Evolutionary conservation across 345 rosid genomes (phyloP), one percentile per base, ranked within the genome.

Genomic region (Kandelia obovata): DNA sequence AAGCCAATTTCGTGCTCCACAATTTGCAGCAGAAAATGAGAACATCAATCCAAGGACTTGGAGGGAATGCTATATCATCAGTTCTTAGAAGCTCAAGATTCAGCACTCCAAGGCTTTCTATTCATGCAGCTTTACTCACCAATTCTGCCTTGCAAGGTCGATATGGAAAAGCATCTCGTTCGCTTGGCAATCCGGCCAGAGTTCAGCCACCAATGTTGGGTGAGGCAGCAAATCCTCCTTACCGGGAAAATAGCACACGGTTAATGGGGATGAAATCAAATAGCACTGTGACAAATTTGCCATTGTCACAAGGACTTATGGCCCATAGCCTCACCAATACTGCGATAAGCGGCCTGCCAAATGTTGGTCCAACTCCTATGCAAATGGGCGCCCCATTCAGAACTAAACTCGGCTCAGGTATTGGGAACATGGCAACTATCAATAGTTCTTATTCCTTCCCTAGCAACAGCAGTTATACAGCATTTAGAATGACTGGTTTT

Each of bases 91-190:
- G n/a, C n/a, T 34, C 58, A 28, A 61, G 31, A 30, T 6, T 30
- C 49, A 34, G 67, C 51, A n/a, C 55, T 34, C 2, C 46, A 0
- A 13, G 6, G 26, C 58, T 52, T 67, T 58, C 61, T 17, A 64
- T 6, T 28, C 69, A 8, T 66, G 61, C 70, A 68, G 49, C 57
- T 67, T 56, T 43, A 13, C 19, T 19, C 37, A 53, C 11, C 72
- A 13, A 17, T 15, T 62, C 49, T 43, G 19, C 49, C 49, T 43
- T 13, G 49, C 49, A 43, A 43, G 49, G 49, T 39, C 62, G 65
- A 27, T 28, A 21, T 34, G 75, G 77, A 27, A 67, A 69, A 27
- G 64, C 72, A 53, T 65, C 81, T 35, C 5, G 31, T 56, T 23
- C 53, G 21, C 4, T 39, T 21, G 43, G 71, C 43, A 65, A 49